phyloP scores from a whole-genome alignment of 371 early-diverging fungal species.

The Mucor velutinosus region DNA sequence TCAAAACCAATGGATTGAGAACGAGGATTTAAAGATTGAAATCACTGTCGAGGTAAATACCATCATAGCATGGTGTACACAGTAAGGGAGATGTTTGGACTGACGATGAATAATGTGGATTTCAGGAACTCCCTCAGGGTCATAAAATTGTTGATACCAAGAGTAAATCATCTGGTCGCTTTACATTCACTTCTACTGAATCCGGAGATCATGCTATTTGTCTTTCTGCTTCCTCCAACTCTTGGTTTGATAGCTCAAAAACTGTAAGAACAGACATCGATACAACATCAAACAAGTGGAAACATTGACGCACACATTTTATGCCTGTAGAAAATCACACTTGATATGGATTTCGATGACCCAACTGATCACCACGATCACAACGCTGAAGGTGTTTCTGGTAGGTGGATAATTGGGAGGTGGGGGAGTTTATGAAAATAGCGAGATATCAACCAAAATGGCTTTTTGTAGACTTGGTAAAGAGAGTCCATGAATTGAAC shows the following conservation, averaged over 20 bases:
- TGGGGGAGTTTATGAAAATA: background rate
- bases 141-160: slow-evolving; percentile 74
- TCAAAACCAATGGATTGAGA: slow-evolving; percentile 69
- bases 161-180: slow-evolving; percentile 71
- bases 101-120: too few species aligned
- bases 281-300: background rate
- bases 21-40: slow-evolving; percentile 68
- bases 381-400: slow-evolving; percentile 56
- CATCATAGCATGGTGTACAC: background rate
- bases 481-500: slow-evolving; percentile 80
- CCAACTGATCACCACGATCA: slow-evolving; percentile 61
- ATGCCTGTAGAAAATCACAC: slow-evolving; percentile 59
- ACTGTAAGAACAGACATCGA: slow-evolving; percentile 40
- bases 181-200: slow-evolving; percentile 86
- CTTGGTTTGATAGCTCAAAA: slow-evolving; percentile 63
- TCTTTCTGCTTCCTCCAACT: slow-evolving; percentile 59
- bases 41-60: slow-evolving; percentile 74
- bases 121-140: slow-evolving; percentile 59
- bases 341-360: slow-evolving; percentile 83
- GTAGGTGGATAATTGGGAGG: slow-evolving; percentile 31
- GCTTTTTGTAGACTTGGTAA: slow-evolving; percentile 58
- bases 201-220: slow-evolving; percentile 92
- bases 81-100: background rate
- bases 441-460: background rate
- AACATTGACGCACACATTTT: background rate